Evolutionary conservation across 257 asterid genomes (phyloP).

Genomic region (Solanum lycopersicoides): DNA sequence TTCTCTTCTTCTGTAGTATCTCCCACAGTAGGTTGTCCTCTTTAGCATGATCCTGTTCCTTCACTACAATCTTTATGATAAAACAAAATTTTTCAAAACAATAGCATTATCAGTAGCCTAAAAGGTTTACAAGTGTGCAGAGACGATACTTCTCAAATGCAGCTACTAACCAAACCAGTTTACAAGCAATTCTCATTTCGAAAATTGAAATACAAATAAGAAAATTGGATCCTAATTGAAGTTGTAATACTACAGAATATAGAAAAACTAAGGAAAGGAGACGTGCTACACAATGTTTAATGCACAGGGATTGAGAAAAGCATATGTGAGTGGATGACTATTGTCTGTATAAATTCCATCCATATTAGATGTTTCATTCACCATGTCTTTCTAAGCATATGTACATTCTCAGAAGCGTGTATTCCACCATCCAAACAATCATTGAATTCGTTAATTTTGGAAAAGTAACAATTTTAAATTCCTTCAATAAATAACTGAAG

Average conservation of each 20-base stretch:
- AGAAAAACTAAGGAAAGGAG: neutral
- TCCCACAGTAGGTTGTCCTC: constrained; percentile 51
- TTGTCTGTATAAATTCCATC: neutral
- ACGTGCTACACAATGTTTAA: neutral
- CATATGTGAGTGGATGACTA: neutral
- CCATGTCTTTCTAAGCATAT: neutral
- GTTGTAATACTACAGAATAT: neutral
- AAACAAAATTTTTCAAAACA: neutral
- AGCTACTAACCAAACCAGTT: neutral
- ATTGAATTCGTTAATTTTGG: neutral
- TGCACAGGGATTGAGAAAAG: neutral
- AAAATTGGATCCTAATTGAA: neutral
- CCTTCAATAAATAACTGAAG: neutral
- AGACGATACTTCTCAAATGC: neutral
- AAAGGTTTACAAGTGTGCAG: neutral
- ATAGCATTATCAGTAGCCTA: neutral
- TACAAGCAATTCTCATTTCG: neutral
- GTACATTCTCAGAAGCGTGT: neutral
- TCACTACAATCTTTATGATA: constrained; percentile 6
- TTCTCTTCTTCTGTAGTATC: constrained; percentile 47
- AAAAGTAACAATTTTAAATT: neutral
- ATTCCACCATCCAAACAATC: neutral
- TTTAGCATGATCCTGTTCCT: constrained; percentile 31
- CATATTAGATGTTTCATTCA: neutral
- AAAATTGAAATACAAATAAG: neutral